Evolutionary conservation across 106 monocot genomes (phyloP), one percentile per base, ranked within the genome.

Genomic region (Xerophyta viscosa): DNA sequence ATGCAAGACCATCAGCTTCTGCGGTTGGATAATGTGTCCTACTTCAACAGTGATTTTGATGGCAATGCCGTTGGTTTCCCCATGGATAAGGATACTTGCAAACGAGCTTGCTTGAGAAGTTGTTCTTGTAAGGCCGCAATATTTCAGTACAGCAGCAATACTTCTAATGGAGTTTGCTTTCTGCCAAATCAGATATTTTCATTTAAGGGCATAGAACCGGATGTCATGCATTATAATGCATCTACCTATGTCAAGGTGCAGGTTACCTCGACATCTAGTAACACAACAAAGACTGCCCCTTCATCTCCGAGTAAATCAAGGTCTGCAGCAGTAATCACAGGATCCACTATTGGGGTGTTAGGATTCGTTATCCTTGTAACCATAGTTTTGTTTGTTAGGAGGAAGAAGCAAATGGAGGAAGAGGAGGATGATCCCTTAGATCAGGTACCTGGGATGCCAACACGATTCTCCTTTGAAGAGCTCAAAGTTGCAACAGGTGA

Each of bases 161-260:
- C 24, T 30, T 56, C 46, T 1, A 24, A 61, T 21, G 74, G 70
- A 25, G 61, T 42, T 39, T 80, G 79, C 33, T 79, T 69, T 18
- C 30, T 79, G 18, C 47, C 21, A 11, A 37, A 44, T 3, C 47
- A 79, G 17, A 2, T 79, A 26, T 79, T 69, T 44, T 74, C 79
- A 13, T 29, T 79, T 1, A 65, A 45, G 65, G 60, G 33, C 56
- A 61, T 64, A 39, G 41, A 50, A 18, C 54, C 73, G 0, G 54
- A 48, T 24, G 23, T 56, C 3, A 49, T 22, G 33, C 50, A 48
- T 23, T 64, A 49, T 19, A 73, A 70, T 24, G 69, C 73, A 37
- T 65, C 65, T 5, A 57, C 69, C n/a, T 79, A 45, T 41, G 23
- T 79, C 46, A 79, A 79, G 56, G 79, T 79, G 60, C 69, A 68